Evolutionary conservation across 73 alveolate species (phyloP).

Genomic region (Symbiodinium pilosum): DNA sequence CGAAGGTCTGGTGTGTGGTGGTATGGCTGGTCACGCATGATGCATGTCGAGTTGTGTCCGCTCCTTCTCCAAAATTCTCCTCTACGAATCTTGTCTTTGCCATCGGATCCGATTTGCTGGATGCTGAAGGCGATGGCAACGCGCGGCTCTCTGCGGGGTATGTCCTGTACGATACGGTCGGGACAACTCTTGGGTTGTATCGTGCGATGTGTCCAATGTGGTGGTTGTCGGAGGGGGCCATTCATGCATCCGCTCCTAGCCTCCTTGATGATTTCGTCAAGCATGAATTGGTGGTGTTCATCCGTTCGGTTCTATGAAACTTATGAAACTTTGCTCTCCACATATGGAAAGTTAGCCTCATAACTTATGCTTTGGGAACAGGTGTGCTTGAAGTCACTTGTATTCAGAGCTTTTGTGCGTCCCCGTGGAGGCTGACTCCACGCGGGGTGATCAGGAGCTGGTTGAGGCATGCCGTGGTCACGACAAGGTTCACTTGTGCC

Average conservation of each 20-base stretch:
- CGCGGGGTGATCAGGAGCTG: too few relatives aligned
- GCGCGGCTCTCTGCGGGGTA: neutral
- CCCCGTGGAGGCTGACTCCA: too few relatives aligned
- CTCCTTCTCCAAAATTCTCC: slow-evolving; percentile 24
- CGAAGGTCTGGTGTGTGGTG: slow-evolving; percentile 8
- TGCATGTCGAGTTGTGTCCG: slow-evolving; percentile 12
- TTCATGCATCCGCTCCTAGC: neutral
- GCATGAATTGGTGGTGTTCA: neutral
- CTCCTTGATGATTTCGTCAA: neutral
- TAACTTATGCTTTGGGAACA: too few relatives aligned
- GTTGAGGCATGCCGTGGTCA: too few relatives aligned
- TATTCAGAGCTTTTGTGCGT: too few relatives aligned
- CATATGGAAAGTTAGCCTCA: too few relatives aligned
- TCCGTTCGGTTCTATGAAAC: too few relatives aligned
- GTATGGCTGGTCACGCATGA: neutral
- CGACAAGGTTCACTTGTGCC: too few relatives aligned
- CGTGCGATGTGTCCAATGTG: neutral
- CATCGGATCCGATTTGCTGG: neutral
- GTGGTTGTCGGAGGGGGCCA: neutral
- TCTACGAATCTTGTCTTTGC: slow-evolving; percentile 3
- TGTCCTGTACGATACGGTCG: neutral
- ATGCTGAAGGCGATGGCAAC: slow-evolving; percentile 24
- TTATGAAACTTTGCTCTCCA: too few relatives aligned
- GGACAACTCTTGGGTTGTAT: neutral
- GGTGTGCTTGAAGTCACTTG: too few relatives aligned